Conservation (phyloP, 768 basidiomycete species). For the Leucocoprinus birnbaumii region DNA sequence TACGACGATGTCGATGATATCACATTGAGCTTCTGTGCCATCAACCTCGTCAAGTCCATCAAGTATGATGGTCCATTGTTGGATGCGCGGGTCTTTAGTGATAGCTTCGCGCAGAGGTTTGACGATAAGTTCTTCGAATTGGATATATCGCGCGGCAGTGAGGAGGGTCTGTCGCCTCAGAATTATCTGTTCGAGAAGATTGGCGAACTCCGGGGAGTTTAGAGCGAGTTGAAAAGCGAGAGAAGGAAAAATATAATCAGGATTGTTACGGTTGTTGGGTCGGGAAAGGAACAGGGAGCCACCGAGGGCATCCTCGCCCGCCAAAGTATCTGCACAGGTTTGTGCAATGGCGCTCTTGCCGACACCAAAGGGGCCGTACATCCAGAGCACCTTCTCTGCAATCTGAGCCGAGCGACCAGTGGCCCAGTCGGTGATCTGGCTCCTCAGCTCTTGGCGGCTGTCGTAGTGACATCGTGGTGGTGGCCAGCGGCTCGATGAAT, state of each 20-base stretch:
- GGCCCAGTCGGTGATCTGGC: too few species aligned
- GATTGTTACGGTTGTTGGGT: background rate
- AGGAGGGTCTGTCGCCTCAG: background rate
- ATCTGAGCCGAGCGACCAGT: too few species aligned
- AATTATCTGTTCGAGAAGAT: background rate
- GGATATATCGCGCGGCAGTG: background rate
- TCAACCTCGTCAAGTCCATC: constrained; percentile 14
- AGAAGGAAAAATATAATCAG: background rate
- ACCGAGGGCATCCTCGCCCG: too few species aligned
- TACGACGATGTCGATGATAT: background rate
- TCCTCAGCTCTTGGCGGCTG: too few species aligned
- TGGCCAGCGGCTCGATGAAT: too few species aligned
- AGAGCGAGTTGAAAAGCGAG: background rate
- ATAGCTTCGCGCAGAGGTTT: background rate
- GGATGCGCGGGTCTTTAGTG: too few species aligned
- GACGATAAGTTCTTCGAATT: background rate
- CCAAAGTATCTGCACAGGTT: too few species aligned
- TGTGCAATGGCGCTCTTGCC: too few species aligned
- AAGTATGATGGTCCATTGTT: background rate
- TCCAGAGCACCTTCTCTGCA: too few species aligned
- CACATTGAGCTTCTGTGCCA: background rate
- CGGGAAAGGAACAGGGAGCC: too few species aligned
- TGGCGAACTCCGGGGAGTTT: background rate
- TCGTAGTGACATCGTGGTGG: too few species aligned
- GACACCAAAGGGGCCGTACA: too few species aligned